phyloP scores from a whole-genome alignment of 2,329 filamentous ascomycete genomes.

The Claviceps citrina region DNA sequence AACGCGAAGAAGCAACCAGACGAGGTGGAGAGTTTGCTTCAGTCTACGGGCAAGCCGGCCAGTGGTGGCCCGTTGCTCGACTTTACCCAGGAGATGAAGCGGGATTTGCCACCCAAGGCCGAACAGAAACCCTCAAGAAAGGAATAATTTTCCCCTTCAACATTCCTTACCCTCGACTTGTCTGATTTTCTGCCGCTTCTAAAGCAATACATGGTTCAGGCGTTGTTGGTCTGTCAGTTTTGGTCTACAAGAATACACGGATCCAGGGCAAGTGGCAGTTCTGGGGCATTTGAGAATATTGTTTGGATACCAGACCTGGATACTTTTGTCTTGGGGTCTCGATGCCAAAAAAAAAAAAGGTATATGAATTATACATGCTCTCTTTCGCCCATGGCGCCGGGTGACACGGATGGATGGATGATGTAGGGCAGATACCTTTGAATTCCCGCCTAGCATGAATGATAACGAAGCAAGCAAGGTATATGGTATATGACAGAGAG shows the following conservation, averaged over 20 bases:
- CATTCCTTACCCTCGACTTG: neutral
- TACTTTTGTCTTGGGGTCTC: too few species aligned
- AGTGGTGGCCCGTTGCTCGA: constrained; percentile 36
- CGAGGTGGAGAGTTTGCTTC: constrained; percentile 30
- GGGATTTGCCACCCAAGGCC: constrained; percentile 26
- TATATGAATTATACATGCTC: too few species aligned
- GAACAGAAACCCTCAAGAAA: neutral
- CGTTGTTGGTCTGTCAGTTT: constrained; percentile 3
- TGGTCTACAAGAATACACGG: neutral
- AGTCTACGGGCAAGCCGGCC: constrained; percentile 30
- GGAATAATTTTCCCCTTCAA: neutral
- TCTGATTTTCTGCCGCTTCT: neutral
- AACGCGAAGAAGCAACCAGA: constrained; percentile 10
- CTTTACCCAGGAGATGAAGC: constrained; percentile 39
- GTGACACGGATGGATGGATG: too few species aligned
- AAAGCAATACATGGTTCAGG: constrained; percentile 3
- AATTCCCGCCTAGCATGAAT: too few species aligned
- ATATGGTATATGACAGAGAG: too few species aligned
- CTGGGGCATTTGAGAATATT: neutral
- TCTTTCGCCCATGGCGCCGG: too few species aligned
- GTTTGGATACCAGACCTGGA: constrained; percentile 2
- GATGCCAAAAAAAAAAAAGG: too few species aligned
- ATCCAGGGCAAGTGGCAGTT: neutral
- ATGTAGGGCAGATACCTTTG: too few species aligned
- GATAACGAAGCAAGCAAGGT: too few species aligned